Evolutionary conservation across 2,329 filamentous ascomycete species (phyloP).

Genomic region (Xylaria sp.): DNA sequence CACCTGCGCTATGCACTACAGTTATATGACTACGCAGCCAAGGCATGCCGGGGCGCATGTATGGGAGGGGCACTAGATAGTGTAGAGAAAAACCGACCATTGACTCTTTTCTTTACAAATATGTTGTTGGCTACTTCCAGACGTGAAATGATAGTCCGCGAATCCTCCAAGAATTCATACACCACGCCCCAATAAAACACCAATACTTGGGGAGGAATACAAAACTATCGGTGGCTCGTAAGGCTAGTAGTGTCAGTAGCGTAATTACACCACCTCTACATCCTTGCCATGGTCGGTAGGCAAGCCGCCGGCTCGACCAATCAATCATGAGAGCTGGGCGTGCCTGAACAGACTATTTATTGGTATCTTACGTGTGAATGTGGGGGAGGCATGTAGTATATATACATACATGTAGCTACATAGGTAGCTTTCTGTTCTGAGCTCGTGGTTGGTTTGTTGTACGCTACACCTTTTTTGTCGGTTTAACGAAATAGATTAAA

Average conservation of each 20-base stretch:
- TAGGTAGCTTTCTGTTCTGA: no score
- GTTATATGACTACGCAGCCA: no score
- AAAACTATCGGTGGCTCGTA: constrained; percentile 23
- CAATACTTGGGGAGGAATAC: no score
- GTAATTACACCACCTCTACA: constrained; percentile 25
- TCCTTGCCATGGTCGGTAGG: constrained; percentile 24
- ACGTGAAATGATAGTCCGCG: background rate
- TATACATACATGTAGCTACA: no score
- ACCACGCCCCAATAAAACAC: background rate
- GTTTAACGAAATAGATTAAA: background rate
- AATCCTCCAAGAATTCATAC: background rate
- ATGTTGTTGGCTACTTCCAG: no score
- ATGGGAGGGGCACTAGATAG: no score
- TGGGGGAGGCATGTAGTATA: background rate
- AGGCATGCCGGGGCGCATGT: background rate
- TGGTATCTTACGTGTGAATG: constrained; percentile 22
- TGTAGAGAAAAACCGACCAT: no score
- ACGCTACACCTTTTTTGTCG: background rate
- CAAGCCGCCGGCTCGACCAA: constrained; percentile 14
- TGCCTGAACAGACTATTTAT: constrained; percentile 16
- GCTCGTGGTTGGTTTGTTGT: constrained; percentile 6
- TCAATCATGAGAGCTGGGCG: constrained; percentile 4
- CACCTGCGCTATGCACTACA: no score
- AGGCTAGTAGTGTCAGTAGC: constrained; percentile 31
- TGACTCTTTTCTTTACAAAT: no score